Conservation (phyloP, 371 early-diverging fungal species). For the Rhizopus delemar region DNA sequence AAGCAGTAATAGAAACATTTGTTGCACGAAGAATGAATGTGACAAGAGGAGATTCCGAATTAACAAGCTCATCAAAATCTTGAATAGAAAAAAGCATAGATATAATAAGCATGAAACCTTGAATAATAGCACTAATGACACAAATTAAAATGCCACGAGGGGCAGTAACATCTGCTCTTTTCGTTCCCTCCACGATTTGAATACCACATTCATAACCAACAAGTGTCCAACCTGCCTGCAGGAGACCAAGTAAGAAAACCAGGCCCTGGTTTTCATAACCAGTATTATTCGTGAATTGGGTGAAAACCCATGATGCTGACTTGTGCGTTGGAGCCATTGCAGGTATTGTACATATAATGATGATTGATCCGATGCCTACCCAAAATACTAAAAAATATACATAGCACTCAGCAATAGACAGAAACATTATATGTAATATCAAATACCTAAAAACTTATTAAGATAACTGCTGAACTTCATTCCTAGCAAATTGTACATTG, state of each 20-base stretch:
- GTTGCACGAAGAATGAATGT: constrained; percentile 26
- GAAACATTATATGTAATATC: no score
- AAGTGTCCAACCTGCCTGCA: constrained; percentile 42
- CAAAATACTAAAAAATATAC: constrained; percentile 24
- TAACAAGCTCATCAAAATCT: constrained; percentile 32
- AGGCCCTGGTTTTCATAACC: constrained; percentile 35
- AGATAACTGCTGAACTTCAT: constrained; percentile 25
- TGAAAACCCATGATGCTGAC: constrained; percentile 41
- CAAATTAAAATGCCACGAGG: constrained; percentile 48
- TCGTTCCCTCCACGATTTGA: constrained; percentile 50
- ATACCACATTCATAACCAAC: constrained; percentile 47
- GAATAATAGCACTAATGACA: constrained; percentile 35
- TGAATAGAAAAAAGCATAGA: constrained; percentile 42
- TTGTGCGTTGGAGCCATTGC: constrained; percentile 42
- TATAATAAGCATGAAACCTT: constrained; percentile 39
- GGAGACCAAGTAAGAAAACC: constrained; percentile 42
- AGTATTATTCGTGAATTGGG: constrained; percentile 39
- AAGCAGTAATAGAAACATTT: constrained; percentile 16
- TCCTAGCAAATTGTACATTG: constrained; percentile 32
- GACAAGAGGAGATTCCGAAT: constrained; percentile 23
- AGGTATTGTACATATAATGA: constrained; percentile 37
- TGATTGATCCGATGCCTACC: constrained; percentile 34
- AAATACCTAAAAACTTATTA: no score
- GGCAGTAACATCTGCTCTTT: constrained; percentile 40
- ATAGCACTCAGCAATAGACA: no score